Percentiles rank a stretch among this genome's conserved stretches.
These are phyloP conservation scores for Vigna reflexopilosa DNA, from an alignment of 306 rosid species.

Conservation along the genomic window DNA sequence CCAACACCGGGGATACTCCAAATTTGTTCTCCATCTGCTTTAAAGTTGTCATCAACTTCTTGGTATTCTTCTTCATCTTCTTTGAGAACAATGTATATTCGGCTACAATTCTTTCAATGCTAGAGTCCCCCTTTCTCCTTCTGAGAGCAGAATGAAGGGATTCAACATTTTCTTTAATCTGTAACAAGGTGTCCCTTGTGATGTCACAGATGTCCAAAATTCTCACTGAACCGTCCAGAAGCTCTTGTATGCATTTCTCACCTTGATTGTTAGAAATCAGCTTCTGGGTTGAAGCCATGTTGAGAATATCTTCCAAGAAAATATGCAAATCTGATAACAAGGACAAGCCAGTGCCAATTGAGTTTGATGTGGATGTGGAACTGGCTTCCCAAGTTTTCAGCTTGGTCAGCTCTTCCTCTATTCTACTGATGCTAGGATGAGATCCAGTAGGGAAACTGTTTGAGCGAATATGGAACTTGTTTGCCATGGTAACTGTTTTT, in stretches of 20 bases:
- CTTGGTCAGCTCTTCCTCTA: constrained; percentile 63
- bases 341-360: constrained; percentile 49
- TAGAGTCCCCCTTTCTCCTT: constrained; percentile 67
- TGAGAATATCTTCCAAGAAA: constrained; percentile 65
- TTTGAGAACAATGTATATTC: constrained; percentile 57
- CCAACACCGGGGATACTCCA: constrained; percentile 27
- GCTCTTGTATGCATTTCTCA: constrained; percentile 63
- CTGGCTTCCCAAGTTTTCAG: constrained; percentile 57
- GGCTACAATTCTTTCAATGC: constrained; percentile 48
- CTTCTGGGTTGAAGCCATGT: constrained; percentile 65
- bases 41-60: constrained; percentile 48
- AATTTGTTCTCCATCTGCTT: constrained; percentile 54
- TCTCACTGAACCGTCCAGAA: constrained; percentile 69
- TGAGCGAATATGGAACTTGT: constrained; percentile 58
- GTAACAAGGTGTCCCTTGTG: constrained; percentile 60
- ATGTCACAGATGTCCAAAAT: constrained; percentile 77
- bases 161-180: constrained; percentile 60
- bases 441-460: constrained; percentile 75
- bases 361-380: constrained; percentile 48
- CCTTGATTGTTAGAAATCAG: constrained; percentile 50
- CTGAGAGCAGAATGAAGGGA: constrained; percentile 69
- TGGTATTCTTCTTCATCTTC: constrained; percentile 64
- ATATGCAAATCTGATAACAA: constrained; percentile 54
- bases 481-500: constrained; percentile 52
- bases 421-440: constrained; percentile 62